Percentiles rank a stretch among this genome's conserved stretches.
Conservation (phyloP, 495 filamentous ascomycete species). For the Echria macrotheca region DNA sequence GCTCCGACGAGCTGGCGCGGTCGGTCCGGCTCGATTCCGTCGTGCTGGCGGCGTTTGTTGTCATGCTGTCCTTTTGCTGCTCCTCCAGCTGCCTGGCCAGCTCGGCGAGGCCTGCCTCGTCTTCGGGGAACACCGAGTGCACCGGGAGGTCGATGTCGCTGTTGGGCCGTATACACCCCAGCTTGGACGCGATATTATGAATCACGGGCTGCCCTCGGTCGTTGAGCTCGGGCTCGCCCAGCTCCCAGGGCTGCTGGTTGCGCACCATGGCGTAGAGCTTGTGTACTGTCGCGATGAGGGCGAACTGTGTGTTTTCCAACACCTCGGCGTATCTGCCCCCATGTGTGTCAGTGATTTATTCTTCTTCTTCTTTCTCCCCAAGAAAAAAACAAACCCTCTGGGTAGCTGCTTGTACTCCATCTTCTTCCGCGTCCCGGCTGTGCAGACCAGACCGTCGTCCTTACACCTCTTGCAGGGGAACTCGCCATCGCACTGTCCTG, state of each 20-base stretch:
- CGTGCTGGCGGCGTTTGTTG: constrained; percentile 21
- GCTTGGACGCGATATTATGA: constrained; percentile 52
- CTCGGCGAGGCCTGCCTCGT: constrained; percentile 46
- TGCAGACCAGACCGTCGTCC: constrained; percentile 54
- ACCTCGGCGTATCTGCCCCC: constrained; percentile 49
- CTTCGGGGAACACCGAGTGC: constrained; percentile 48
- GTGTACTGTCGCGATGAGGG: constrained; percentile 50
- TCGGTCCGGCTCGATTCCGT: constrained; percentile 35
- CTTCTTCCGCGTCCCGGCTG: constrained; percentile 53
- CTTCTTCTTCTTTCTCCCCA: no score
- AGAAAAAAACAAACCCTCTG: no score
- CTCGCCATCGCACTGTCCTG: constrained; percentile 57
- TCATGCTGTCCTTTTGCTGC: constrained; percentile 31
- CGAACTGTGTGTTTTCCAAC: constrained; percentile 53
- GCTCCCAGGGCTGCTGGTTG: constrained; percentile 47
- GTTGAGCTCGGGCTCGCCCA: constrained; percentile 52
- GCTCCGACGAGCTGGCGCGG: constrained; percentile 47
- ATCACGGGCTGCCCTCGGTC: constrained; percentile 51
- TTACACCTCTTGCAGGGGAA: constrained; percentile 64
- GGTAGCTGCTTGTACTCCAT: constrained; percentile 55
- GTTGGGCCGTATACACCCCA: constrained; percentile 52
- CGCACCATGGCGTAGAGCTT: constrained; percentile 55
- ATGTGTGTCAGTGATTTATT: constrained; percentile 24
- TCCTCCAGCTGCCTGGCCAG: constrained; percentile 43
- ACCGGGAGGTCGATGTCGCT: constrained; percentile 50